These are phyloP conservation scores for Candida dendrica DNA, from an alignment of 805 yeast genomes.

Conservation along the genomic window DNA sequence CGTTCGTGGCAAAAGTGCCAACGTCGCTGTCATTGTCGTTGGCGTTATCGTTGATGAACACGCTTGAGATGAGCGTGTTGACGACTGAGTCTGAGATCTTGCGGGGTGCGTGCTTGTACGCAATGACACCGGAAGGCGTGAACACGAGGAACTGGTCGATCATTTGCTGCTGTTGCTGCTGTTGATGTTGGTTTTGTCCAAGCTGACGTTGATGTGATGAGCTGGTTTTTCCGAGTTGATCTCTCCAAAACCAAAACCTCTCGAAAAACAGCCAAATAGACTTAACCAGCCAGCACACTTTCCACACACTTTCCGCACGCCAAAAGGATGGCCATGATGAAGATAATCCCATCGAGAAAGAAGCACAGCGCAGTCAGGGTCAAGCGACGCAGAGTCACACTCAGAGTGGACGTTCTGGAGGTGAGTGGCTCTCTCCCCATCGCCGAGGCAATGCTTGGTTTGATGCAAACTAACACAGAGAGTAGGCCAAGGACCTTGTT, in stretches of 20 bases:
- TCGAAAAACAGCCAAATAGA: background rate
- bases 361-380: conserved; percentile 6
- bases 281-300: too few species aligned
- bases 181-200: too few species aligned
- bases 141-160: conserved; percentile 44
- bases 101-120: conserved; percentile 37
- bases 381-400: background rate
- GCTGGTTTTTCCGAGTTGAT: too few species aligned
- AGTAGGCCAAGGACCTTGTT: conserved; percentile 19
- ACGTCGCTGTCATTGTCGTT: conserved; percentile 15
- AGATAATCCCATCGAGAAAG: conserved; percentile 5
- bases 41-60: conserved; percentile 34
- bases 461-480: too few species aligned
- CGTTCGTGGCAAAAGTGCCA: conserved; percentile 25
- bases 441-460: too few species aligned
- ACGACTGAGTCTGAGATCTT: conserved; percentile 33
- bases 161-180: conserved; percentile 23
- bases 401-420: conserved; percentile 13
- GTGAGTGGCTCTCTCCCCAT: too few species aligned
- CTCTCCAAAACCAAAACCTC: background rate
- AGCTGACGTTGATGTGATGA: background rate
- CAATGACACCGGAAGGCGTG: conserved; percentile 44
- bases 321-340: conserved; percentile 2
- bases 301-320: too few species aligned
- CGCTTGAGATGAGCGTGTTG: conserved; percentile 42